Conservation (phyloP, 768 basidiomycete genomes). For the Suillus americanus region DNA sequence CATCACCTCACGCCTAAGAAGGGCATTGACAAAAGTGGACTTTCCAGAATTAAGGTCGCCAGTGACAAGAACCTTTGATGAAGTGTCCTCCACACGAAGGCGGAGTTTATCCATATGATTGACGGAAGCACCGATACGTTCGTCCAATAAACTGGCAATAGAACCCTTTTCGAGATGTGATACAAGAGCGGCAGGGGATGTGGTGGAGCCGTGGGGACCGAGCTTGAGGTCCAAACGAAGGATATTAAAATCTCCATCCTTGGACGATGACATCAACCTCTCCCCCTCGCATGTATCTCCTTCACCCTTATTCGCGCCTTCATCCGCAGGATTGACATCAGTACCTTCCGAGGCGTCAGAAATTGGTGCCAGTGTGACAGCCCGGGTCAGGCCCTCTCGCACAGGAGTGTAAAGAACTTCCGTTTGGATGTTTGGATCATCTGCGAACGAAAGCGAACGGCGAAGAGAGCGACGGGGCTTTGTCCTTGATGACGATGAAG, state of each 20-base stretch:
- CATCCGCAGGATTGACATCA: constrained; percentile 20
- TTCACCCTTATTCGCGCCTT: constrained; percentile 18
- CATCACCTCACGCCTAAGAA: constrained; percentile 89
- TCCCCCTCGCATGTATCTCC: constrained; percentile 30
- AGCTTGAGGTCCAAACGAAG: constrained; percentile 92
- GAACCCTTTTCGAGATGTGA: constrained; percentile 91
- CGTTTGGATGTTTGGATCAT: constrained; percentile 69
- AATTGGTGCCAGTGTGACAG: constrained; percentile 58
- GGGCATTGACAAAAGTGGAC: constrained; percentile 95
- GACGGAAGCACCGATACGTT: constrained; percentile 71
- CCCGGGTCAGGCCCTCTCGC: constrained; percentile 50
- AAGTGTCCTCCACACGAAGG: constrained; percentile 84
- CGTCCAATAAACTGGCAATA: constrained; percentile 88
- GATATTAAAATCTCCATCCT: constrained; percentile 72
- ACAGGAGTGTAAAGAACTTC: constrained; percentile 61
- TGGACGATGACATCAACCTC: constrained; percentile 41
- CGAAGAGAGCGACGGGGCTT: constrained; percentile 43
- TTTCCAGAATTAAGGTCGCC: constrained; percentile 99
- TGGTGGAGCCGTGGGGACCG: constrained; percentile 65
- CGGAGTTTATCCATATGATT: constrained; percentile 84
- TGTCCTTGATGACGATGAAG: constrained; percentile 29
- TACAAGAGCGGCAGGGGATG: constrained; percentile 71
- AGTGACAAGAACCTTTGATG: constrained; percentile 95
- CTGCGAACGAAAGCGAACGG: constrained; percentile 81
- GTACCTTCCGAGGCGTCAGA: constrained; percentile 44